Evolutionary conservation across 2,329 filamentous ascomycete species (phyloP).

Genomic region (Pleoardoris graminearum): DNA sequence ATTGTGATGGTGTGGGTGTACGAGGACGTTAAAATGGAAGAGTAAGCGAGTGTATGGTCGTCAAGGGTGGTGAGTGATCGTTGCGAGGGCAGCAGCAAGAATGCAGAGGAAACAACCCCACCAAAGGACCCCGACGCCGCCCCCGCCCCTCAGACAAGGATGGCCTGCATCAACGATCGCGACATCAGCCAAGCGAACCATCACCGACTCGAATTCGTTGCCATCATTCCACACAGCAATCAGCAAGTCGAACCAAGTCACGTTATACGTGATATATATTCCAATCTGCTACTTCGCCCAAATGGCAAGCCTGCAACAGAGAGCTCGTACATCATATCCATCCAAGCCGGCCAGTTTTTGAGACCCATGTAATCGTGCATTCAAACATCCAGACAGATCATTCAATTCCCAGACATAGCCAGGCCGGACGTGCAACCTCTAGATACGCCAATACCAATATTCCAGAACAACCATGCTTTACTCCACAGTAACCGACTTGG

Average conservation of each 20-base stretch:
- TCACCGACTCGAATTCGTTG: neutral
- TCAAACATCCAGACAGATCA: constrained; percentile 15
- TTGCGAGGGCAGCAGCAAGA: too few species aligned
- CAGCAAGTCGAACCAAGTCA: neutral
- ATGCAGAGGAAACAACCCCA: constrained; percentile 34
- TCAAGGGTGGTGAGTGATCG: constrained; percentile 2
- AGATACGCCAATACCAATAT: constrained; percentile 27
- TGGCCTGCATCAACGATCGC: constrained; percentile 16
- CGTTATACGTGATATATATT: constrained; percentile 23
- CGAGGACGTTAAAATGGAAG: neutral
- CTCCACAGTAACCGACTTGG: constrained; percentile 98
- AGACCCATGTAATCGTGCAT: neutral
- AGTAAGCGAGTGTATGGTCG: constrained; percentile 5
- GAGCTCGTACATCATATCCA: constrained; percentile 16
- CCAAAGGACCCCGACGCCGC: constrained; percentile 1
- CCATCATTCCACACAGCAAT: constrained; percentile 5
- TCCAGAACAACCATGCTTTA: constrained; percentile 54
- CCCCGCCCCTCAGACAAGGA: constrained; percentile 13
- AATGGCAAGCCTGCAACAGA: constrained; percentile 13
- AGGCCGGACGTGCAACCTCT: constrained; percentile 24
- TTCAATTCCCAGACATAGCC: constrained; percentile 31
- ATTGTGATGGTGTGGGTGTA: constrained; percentile 36
- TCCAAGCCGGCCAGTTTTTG: neutral
- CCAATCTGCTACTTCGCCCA: constrained; percentile 17
- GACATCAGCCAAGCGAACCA: constrained; percentile 18